phyloP scores from a whole-genome alignment of 2,329 filamentous ascomycete genomes.

The Hortaea werneckii region DNA sequence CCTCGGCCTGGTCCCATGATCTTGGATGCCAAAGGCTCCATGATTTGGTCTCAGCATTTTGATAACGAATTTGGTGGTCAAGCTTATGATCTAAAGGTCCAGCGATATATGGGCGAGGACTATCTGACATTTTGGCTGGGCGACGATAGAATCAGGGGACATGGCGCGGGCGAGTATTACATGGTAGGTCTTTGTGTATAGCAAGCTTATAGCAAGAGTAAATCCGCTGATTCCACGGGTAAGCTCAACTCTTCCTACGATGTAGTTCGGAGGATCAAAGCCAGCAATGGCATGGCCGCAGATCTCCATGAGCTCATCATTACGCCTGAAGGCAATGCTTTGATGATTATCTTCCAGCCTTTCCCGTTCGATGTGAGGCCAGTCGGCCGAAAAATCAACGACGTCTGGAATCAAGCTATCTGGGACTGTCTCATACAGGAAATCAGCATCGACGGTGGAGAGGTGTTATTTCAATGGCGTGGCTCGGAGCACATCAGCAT shows the following conservation, averaged over 20 bases:
- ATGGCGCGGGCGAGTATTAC: conserved; percentile 18
- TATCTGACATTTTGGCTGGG: conserved; percentile 28
- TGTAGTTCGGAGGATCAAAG: conserved; percentile 27
- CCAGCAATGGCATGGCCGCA: conserved; percentile 24
- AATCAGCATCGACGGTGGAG: conserved; percentile 41
- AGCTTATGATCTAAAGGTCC: conserved; percentile 22
- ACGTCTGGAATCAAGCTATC: conserved; percentile 8
- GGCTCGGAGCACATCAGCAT: conserved; percentile 44
- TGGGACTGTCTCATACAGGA: conserved; percentile 24
- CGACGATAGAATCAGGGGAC: conserved; percentile 21
- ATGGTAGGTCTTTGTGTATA: conserved; percentile 9
- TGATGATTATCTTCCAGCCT: conserved; percentile 31
- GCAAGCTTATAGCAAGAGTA: not conserved
- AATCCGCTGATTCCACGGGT: too few relatives aligned
- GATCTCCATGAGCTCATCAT: conserved; percentile 36
- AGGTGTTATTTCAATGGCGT: conserved; percentile 48
- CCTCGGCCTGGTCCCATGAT: conserved; percentile 18
- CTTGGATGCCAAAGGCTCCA: conserved; percentile 12
- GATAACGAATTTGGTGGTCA: conserved; percentile 14
- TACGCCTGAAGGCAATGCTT: conserved; percentile 29
- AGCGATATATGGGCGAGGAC: conserved; percentile 22
- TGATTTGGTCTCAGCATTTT: conserved; percentile 17
- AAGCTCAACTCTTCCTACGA: conserved; percentile 18
- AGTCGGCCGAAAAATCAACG: conserved; percentile 18
- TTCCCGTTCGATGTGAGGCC: conserved; percentile 8